Conservation (phyloP, 2,329 filamentous ascomycete genomes). For the Verticillium albo-atrum region DNA sequence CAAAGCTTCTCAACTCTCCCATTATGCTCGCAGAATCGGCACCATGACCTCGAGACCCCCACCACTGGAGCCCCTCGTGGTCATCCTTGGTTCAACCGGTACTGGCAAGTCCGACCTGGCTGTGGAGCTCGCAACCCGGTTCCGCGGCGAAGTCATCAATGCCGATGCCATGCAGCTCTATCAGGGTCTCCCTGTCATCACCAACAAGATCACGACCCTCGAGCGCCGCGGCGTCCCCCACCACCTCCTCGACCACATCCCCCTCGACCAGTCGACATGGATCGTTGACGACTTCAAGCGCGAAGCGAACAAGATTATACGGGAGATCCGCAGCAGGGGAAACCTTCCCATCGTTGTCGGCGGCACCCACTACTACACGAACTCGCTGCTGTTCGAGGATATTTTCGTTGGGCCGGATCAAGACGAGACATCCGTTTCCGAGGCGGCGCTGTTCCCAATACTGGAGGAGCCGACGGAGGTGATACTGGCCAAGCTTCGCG, state of each 20-base stretch:
- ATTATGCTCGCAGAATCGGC: background rate
- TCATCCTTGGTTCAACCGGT: slow-evolving; percentile 84
- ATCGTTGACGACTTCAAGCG: slow-evolving; percentile 72
- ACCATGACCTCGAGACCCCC: slow-evolving; percentile 10
- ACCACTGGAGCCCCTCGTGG: slow-evolving; percentile 61
- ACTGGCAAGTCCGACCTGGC: slow-evolving; percentile 95
- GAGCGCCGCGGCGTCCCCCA: slow-evolving; percentile 81
- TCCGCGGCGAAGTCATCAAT: slow-evolving; percentile 93
- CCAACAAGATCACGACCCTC: slow-evolving; percentile 77
- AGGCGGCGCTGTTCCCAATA: slow-evolving; percentile 55
- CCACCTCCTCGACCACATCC: slow-evolving; percentile 78
- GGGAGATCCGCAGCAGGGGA: slow-evolving; percentile 72
- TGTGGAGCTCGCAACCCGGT: slow-evolving; percentile 75
- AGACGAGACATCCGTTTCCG: slow-evolving; percentile 26
- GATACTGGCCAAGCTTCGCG: slow-evolving; percentile 66
- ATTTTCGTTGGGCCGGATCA: slow-evolving; percentile 50
- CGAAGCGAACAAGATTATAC: slow-evolving; percentile 64
- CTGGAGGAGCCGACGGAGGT: slow-evolving; percentile 66
- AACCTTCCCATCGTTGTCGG: slow-evolving; percentile 87
- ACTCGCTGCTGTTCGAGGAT: slow-evolving; percentile 79
- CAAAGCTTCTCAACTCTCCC: background rate
- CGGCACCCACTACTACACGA: slow-evolving; percentile 93
- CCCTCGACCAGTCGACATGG: slow-evolving; percentile 76
- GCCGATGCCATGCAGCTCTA: slow-evolving; percentile 99
- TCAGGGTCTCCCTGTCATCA: slow-evolving; percentile 84